Percentiles rank a stretch among this genome's conserved stretches.
These are phyloP conservation scores for Eremochloa ophiuroides DNA, from an alignment of 176 grass and related monocot genomes.

Conservation along the genomic window DNA sequence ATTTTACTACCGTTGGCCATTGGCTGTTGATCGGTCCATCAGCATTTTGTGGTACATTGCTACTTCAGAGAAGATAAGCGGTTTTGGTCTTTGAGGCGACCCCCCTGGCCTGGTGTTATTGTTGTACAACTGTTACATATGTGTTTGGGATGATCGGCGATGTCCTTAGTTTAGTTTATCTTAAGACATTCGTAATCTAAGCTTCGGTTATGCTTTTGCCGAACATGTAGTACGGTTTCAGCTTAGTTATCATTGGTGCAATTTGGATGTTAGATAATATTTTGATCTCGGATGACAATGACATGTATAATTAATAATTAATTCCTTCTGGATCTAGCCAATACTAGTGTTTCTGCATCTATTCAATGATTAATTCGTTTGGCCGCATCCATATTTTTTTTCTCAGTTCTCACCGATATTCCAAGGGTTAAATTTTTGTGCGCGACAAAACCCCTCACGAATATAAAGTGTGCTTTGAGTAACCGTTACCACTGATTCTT, in stretches of 20 bases:
- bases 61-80: not conserved
- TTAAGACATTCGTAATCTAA: not conserved
- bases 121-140: constrained; percentile 13
- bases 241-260: not conserved
- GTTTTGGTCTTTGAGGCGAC: not conserved
- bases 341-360: not conserved
- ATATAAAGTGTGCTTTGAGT: too few species aligned
- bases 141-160: not conserved
- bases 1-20: not conserved
- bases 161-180: constrained; percentile 21
- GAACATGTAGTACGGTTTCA: not conserved
- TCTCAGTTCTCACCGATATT: too few species aligned
- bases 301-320: not conserved
- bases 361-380: not conserved
- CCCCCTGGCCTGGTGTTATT: not conserved
- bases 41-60: not conserved
- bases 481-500: too few species aligned
- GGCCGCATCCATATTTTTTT: too few species aligned
- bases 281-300: not conserved
- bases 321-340: not conserved
- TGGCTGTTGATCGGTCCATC: not conserved
- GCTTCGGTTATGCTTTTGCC: constrained; percentile 15
- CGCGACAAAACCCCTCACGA: too few species aligned
- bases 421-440: too few species aligned
- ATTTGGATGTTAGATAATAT: not conserved